Conservation (phyloP, 441 rosid genomes). For the Bruguiera hainesii region DNA sequence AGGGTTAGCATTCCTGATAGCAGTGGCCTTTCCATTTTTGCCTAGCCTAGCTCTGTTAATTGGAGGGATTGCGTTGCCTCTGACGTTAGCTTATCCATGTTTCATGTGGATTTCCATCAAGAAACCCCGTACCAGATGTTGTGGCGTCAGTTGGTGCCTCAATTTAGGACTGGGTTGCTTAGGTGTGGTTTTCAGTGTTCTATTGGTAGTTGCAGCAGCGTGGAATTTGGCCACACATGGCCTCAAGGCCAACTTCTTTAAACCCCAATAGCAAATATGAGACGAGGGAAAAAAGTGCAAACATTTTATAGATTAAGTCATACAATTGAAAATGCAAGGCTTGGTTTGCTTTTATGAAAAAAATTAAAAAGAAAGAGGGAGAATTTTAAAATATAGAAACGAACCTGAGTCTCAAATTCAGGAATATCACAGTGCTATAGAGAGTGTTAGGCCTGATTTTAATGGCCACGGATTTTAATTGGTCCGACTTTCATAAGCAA, state of each 20-base stretch:
- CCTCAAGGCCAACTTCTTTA: constrained; percentile 45
- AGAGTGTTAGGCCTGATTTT: too few relatives aligned
- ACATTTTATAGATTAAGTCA: too few relatives aligned
- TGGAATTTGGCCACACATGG: constrained; percentile 42
- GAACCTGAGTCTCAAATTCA: too few relatives aligned
- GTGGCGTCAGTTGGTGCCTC: constrained; percentile 31
- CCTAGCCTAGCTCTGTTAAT: constrained; percentile 38
- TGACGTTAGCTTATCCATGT: constrained; percentile 51
- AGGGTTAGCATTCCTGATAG: constrained; percentile 39
- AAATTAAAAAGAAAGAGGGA: too few relatives aligned
- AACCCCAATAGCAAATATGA: constrained; percentile 35
- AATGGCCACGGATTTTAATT: too few relatives aligned
- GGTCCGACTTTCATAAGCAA: too few relatives aligned
- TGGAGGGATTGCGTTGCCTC: constrained; percentile 45
- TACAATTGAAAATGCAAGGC: too few relatives aligned
- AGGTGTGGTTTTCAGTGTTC: constrained; percentile 30
- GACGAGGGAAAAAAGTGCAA: constrained; percentile 18
- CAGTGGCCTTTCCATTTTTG: constrained; percentile 47
- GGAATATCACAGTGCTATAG: too few relatives aligned
- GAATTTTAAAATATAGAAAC: too few relatives aligned
- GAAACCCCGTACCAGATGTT: constrained; percentile 12
- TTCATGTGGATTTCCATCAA: constrained; percentile 50
- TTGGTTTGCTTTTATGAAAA: too few relatives aligned
- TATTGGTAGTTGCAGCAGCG: constrained; percentile 34
- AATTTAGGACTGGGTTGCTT: constrained; percentile 43